Evolutionary conservation across 2,329 filamentous ascomycete species (phyloP).

Genomic region (Apiospora sp.): DNA sequence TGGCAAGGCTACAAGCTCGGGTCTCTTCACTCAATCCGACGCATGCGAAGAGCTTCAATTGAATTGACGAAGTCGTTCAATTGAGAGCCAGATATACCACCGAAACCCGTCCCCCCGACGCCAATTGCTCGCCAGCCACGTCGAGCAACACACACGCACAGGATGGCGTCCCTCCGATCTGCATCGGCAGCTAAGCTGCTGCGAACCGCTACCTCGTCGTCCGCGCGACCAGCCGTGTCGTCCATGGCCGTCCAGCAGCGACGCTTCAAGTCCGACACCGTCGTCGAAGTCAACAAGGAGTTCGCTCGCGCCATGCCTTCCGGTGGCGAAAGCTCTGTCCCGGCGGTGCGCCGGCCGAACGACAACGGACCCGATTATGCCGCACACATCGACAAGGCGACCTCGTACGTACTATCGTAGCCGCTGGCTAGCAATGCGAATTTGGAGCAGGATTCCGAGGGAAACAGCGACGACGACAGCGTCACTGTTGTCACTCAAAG

Average conservation of each 20-base stretch:
- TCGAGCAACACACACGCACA: slow-evolving; percentile 33
- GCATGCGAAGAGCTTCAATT: slow-evolving; percentile 14
- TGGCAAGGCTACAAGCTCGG: neutral
- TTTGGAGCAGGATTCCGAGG: neutral
- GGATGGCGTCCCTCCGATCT: slow-evolving; percentile 73
- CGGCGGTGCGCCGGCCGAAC: slow-evolving; percentile 44
- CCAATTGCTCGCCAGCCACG: slow-evolving; percentile 25
- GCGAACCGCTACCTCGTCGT: slow-evolving; percentile 47
- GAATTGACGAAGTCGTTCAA: slow-evolving; percentile 15
- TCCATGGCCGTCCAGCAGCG: slow-evolving; percentile 52
- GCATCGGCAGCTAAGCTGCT: slow-evolving; percentile 61
- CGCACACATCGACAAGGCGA: slow-evolving; percentile 84
- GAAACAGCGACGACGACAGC: neutral
- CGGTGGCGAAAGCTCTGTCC: slow-evolving; percentile 34
- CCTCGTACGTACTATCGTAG: slow-evolving; percentile 71
- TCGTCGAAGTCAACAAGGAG: slow-evolving; percentile 43
- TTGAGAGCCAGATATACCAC: slow-evolving; percentile 4
- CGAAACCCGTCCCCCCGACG: neutral
- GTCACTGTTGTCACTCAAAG: neutral
- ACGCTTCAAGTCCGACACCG: slow-evolving; percentile 55
- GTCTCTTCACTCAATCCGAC: slow-evolving; percentile 1
- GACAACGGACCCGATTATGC: slow-evolving; percentile 82
- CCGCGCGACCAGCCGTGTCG: slow-evolving; percentile 46
- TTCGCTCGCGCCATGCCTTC: slow-evolving; percentile 48
- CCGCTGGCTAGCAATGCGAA: neutral